phyloP scores from a whole-genome alignment of 345 rosid species.

The Heritiera fomes region DNA sequence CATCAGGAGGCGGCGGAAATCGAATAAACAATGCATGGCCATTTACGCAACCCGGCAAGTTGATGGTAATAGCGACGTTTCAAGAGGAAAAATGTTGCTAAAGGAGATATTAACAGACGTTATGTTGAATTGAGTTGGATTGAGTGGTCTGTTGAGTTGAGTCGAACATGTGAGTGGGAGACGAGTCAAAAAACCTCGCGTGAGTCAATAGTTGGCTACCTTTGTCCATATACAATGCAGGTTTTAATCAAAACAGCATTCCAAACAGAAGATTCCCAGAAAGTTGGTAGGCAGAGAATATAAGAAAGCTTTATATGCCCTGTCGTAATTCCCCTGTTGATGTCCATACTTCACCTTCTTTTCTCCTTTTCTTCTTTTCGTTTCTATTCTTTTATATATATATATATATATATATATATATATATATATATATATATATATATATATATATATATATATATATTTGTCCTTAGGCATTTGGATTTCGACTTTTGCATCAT shows the following conservation, averaged over 20 bases:
- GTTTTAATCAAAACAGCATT: neutral
- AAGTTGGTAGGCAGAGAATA: slow-evolving; percentile 36
- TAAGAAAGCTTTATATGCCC: slow-evolving; percentile 16
- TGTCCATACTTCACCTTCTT: neutral
- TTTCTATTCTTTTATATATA: neutral
- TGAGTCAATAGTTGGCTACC: slow-evolving; percentile 16
- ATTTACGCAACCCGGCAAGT: slow-evolving; percentile 2
- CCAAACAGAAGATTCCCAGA: slow-evolving; percentile 39
- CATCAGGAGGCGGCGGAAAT: slow-evolving; percentile 32
- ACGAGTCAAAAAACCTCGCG: slow-evolving; percentile 11
- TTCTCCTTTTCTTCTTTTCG: neutral
- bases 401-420: too few species aligned
- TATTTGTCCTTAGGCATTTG: neutral
- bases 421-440: too few species aligned
- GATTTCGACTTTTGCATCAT: neutral
- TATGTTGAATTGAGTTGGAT: slow-evolving; percentile 16
- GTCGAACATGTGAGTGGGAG: neutral
- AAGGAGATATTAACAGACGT: slow-evolving; percentile 41
- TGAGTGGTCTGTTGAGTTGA: neutral
- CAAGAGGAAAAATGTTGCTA: slow-evolving; percentile 29
- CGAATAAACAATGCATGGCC: neutral
- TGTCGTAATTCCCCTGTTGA: neutral
- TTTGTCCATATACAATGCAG: slow-evolving; percentile 7
- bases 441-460: too few species aligned
- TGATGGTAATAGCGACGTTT: slow-evolving; percentile 16